Evolutionary conservation across 2,329 filamentous ascomycete species (phyloP).

Genomic region (Curvularia lunata): DNA sequence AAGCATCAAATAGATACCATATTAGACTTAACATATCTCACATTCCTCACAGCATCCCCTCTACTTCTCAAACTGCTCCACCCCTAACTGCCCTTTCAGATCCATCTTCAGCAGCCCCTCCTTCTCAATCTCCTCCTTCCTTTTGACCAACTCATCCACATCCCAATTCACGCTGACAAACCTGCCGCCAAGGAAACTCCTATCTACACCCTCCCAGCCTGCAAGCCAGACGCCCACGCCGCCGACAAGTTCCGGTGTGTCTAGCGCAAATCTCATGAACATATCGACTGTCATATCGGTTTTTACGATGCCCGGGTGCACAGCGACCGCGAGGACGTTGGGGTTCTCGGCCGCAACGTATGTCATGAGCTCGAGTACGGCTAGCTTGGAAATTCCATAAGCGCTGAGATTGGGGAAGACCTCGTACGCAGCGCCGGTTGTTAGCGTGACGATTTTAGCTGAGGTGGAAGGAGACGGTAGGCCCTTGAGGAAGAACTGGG

Average conservation of each 20-base stretch:
- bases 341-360: conserved; percentile 31
- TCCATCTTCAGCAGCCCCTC: conserved; percentile 23
- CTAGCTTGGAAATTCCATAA: conserved; percentile 31
- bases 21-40: neutral
- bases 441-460: conserved; percentile 33
- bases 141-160: conserved; percentile 37
- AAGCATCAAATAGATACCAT: neutral
- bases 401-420: conserved; percentile 21
- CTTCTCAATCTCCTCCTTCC: conserved; percentile 25
- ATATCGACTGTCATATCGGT: conserved; percentile 20
- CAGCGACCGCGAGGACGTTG: conserved; percentile 25
- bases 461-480: conserved; percentile 26
- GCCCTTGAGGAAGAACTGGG: conserved; percentile 40
- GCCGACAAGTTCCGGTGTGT: conserved; percentile 39
- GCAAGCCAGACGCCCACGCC: conserved; percentile 38
- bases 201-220: conserved; percentile 25
- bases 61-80: conserved; percentile 18
- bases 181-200: conserved; percentile 34
- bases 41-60: neutral
- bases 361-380: conserved; percentile 23
- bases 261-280: conserved; percentile 25
- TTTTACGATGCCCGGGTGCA: conserved; percentile 28
- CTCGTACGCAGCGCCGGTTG: conserved; percentile 20
- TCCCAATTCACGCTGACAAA: conserved; percentile 39
- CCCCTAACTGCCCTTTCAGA: conserved; percentile 25